Base-by-base conservation (phyloP, 495 filamentous ascomycete species). In the Hypoxylon fragiforme region DNA sequence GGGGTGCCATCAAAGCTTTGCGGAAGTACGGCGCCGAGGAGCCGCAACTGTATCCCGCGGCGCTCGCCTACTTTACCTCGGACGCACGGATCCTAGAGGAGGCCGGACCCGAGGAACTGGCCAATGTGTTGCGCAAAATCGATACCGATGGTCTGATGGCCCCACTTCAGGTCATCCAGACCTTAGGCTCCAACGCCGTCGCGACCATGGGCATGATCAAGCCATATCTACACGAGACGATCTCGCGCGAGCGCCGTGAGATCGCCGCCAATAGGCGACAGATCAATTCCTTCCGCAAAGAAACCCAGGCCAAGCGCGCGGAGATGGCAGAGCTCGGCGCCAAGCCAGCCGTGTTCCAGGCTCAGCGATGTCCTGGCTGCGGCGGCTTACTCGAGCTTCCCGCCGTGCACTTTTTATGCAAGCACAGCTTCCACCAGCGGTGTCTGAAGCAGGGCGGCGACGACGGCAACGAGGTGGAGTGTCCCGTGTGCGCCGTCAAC, bases 141-240 rank as follows among this genome's bases (percentile, higher is more conserved):
- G 88, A 96, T 47, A 81, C 87, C 46, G 89, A 94, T 54, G 88
- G 90, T 11, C 80, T 98, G 9, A 95, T 98, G 88, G 92, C 95
- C 11, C 94, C 94, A 1, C 77, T 98, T 18, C 92, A 98, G 68
- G 94, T 98, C 11, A 94, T 98, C 12, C 94, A 98, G 68, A 91
- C 95, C 2, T 75, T 98, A 51, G 64, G 69, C 35, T 68, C 75
- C 34, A 72, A 73, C 53, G 58, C 62, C 3, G 91, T 97, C 6
- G 92, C 94, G 1, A 97, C 91, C 1, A 96, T 97, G 88, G 94
- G 95, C 24, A 88, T 96, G 76, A 85, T 98, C 36, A 97, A 96
- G 75, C 85, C 85, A 20, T 98, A 98, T 65, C 84, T 98, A 3
- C 82, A 85, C 48, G 80, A 87, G 40, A 94, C 91, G 13, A 95